phyloP scores from a whole-genome alignment of 2,329 filamentous ascomycete genomes.

The Claviceps paspali region DNA sequence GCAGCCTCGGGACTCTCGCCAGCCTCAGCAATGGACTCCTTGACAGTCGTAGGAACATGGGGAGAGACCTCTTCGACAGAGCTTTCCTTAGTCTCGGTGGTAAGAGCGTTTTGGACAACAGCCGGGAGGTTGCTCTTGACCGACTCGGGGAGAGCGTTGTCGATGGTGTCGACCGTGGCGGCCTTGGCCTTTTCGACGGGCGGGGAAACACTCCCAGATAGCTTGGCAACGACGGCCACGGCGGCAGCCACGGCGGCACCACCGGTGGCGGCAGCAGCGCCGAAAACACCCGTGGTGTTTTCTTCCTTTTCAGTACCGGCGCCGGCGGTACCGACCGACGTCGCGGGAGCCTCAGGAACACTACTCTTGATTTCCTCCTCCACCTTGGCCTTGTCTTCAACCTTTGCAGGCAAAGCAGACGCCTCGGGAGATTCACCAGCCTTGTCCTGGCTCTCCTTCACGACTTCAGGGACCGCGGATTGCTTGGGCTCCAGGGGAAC shows the following conservation, averaged over 20 bases:
- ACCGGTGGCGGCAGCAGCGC: conserved; percentile 22
- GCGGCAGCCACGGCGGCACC: conserved; percentile 22
- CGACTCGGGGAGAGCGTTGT: conserved; percentile 35
- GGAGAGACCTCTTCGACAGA: conserved; percentile 29
- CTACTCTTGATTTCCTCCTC: conserved; percentile 57
- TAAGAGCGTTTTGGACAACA: conserved; percentile 32
- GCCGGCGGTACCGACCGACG: conserved; percentile 39
- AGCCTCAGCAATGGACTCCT: conserved; percentile 41
- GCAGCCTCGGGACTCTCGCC: conserved; percentile 55
- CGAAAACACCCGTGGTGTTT: conserved; percentile 12
- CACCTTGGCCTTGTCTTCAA: conserved; percentile 54
- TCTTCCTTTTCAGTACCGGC: conserved; percentile 38
- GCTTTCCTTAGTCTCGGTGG: conserved; percentile 25
- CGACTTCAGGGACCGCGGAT: conserved; percentile 25
- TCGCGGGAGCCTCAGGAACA: conserved; percentile 43
- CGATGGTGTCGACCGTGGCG: conserved; percentile 23
- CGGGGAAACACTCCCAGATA: conserved; percentile 17
- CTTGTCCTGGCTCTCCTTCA: conserved; percentile 57
- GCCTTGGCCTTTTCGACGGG: conserved; percentile 18
- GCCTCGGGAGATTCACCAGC: conserved; percentile 52
- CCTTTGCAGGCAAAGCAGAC: conserved; percentile 47
- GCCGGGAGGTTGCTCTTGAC: conserved; percentile 36
- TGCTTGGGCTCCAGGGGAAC: conserved; percentile 45
- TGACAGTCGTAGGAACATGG: conserved; percentile 39
- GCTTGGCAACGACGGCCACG: conserved; percentile 22